Evolutionary conservation across 163 green algal species (phyloP).

Genomic region (Volvox carteri): DNA sequence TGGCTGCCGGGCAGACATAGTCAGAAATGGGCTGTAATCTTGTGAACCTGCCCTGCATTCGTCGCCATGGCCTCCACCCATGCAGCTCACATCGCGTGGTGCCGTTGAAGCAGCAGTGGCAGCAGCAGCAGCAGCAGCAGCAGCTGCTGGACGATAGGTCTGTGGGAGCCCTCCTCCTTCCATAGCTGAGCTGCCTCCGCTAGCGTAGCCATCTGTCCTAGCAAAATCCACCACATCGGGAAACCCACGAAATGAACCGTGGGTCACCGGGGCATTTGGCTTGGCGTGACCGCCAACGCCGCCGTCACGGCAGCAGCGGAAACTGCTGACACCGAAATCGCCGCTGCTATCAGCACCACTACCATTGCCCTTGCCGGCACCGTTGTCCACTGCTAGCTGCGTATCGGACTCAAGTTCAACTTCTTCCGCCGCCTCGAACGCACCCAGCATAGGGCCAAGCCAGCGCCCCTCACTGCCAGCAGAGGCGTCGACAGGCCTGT

Average conservation of each 20-base stretch:
- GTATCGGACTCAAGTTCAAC: not conserved
- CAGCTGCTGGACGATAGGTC: no score
- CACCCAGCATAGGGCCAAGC: not conserved
- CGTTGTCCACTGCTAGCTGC: constrained; percentile 4
- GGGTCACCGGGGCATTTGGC: not conserved
- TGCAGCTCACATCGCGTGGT: no score
- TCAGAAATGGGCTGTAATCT: no score
- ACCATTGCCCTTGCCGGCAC: not conserved
- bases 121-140: not conserved
- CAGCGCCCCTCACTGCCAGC: not conserved
- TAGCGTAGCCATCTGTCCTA: no score
- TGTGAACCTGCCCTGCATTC: no score
- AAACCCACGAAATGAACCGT: not conserved
- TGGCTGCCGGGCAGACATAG: no score
- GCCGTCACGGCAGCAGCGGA: not conserved
- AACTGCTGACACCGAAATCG: not conserved
- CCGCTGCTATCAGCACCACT: not conserved
- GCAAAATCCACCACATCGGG: no score
- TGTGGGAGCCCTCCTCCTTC: no score
- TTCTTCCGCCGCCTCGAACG: not conserved
- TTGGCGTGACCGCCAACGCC: not conserved
- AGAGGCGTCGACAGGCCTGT: not conserved
- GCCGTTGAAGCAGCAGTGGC: not conserved
- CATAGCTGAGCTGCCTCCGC: no score
- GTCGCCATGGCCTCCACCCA: no score